Evolutionary conservation across 2,329 filamentous ascomycete species (phyloP).

Genomic region (Coniella vitis): DNA sequence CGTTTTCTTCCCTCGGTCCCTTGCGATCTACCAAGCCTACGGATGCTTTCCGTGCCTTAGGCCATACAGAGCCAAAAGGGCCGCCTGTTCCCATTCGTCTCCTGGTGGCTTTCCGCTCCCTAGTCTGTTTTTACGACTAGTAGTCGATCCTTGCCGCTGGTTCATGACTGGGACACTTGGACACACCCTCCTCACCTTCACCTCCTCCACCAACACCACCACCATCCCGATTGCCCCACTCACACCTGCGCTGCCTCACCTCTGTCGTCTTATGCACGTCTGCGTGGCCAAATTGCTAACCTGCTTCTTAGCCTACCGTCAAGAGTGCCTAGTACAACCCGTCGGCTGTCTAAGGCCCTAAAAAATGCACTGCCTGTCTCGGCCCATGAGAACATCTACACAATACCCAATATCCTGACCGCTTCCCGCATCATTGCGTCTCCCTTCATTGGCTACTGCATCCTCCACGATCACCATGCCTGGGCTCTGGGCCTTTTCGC

Average conservation of each 20-base stretch:
- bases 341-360: constrained; percentile 9
- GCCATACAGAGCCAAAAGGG: neutral
- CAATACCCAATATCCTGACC: constrained; percentile 88
- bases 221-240: neutral
- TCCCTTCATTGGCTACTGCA: constrained; percentile 79
- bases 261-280: neutral
- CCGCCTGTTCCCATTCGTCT: neutral
- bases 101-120: neutral
- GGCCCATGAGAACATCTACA: constrained; percentile 87
- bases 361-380: constrained; percentile 18
- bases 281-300: constrained; percentile 1
- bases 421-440: constrained; percentile 77
- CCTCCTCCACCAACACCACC: too few relatives aligned
- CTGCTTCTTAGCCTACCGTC: constrained; percentile 7
- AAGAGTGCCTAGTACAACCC: neutral
- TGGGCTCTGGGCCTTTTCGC: constrained; percentile 80
- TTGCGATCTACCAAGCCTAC: neutral
- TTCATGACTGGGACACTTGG: neutral
- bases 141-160: neutral
- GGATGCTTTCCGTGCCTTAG: neutral
- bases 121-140: neutral
- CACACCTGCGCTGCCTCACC: neutral
- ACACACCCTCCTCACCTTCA: too few relatives aligned
- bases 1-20: neutral
- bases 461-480: constrained; percentile 73